phyloP scores from a whole-genome alignment of 2,329 filamentous ascomycete species.

The Colletotrichum kahawae region DNA sequence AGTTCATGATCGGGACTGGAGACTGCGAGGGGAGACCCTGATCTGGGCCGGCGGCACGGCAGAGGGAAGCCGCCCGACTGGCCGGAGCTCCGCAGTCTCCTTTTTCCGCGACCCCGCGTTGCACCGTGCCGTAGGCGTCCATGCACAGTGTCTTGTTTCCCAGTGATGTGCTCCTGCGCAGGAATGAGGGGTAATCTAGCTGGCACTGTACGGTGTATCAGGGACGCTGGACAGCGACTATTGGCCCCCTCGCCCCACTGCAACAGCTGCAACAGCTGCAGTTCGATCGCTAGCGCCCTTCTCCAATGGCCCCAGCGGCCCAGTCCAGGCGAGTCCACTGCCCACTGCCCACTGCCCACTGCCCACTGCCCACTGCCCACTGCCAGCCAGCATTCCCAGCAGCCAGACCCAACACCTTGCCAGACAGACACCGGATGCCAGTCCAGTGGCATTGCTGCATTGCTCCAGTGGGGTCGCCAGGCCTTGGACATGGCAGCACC shows the following conservation, averaged over 20 bases:
- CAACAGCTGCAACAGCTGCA: background rate
- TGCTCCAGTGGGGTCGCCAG: constrained; percentile 4
- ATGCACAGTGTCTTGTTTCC: fast-evolving
- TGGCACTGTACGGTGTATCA: constrained; percentile 12
- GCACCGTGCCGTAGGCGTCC: background rate
- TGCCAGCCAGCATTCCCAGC: background rate
- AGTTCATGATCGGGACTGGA: background rate
- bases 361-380: too few species aligned
- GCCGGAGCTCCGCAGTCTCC: constrained; percentile 2
- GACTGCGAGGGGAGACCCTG: constrained; percentile 5
- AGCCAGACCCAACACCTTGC: background rate
- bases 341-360: background rate
- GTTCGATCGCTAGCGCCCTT: background rate
- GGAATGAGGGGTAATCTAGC: constrained; percentile 12
- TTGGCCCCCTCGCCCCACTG: background rate
- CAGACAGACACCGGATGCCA: background rate
- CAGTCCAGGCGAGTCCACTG: background rate
- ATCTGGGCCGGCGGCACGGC: background rate
- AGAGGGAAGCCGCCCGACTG: constrained; percentile 4
- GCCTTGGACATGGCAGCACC: background rate
- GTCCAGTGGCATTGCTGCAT: background rate
- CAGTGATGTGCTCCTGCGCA: background rate
- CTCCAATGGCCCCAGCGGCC: background rate
- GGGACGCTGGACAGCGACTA: background rate
- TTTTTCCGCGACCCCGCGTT: constrained; percentile 19